Base-by-base conservation (phyloP, 225 moss, liverwort and hornwort genomes). In the Climacium dendroides region DNA sequence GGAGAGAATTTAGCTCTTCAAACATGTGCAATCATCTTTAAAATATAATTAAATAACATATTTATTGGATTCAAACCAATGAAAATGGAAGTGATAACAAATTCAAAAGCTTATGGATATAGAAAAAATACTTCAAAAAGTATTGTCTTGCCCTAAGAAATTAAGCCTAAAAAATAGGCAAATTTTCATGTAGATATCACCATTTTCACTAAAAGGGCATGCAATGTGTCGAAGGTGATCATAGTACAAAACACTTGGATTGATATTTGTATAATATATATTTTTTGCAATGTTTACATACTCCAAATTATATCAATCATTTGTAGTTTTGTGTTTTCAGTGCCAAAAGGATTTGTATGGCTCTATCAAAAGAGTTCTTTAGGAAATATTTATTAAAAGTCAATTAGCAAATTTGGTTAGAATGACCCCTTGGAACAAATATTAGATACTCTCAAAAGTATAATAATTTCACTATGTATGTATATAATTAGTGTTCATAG, bases 261-360 rank as follows among this genome's bases (percentile, higher is more conserved):
- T 67, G 37, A 67, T 67, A 19, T 47, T 11, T 73, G 15, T 0
- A 72, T 3, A 18, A 47, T 29, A 18, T 10, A 45, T 41, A 11
- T 10, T 41, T n/a, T 70, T 26, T 70, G 2, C 5, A 41, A 26
- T 0, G 1, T 25, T 26, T 43, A 43, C 9, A 9, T 71, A 5
- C 16, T 28, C 9, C 6, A 71, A 71, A 43, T 43, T 2, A 28
- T 45, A 17, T 5, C 10, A 28, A 28, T 28, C 10, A 28, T 9
- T 25, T 26, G 0, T 29, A 45, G 6, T 8, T 45, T 43, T 10
- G 9, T 10, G 10, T 72, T 72, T 43, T 28, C 10, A 28, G 10
- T 72, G 3, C 9, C 10, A 16, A 72, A 45, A 72, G 1, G 9
- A 72, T 43, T 0, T 1, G 0, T 16, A 43, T 43, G 1, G 26